Percentiles rank a stretch among this genome's conserved stretches.
These are phyloP conservation scores for Wickerhamia fluorescens DNA, from an alignment of 805 yeast species.

Conservation along the genomic window DNA sequence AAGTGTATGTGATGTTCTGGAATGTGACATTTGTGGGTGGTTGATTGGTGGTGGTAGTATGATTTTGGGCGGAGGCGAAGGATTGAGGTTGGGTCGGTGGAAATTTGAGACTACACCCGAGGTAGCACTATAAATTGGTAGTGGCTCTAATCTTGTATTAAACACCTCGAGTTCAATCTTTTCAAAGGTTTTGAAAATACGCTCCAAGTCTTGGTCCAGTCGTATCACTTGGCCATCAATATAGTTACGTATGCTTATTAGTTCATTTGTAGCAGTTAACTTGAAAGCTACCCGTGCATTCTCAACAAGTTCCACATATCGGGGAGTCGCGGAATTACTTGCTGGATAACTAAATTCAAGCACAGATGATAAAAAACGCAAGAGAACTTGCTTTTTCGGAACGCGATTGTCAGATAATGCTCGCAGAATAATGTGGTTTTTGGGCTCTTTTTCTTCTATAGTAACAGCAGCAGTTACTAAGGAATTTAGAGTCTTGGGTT, in stretches of 20 bases:
- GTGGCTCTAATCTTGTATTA: constrained; percentile 12
- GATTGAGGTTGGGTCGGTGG: constrained; percentile 7
- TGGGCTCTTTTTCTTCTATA: constrained; percentile 1
- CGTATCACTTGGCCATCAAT: constrained; percentile 19
- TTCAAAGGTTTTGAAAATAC: constrained; percentile 25
- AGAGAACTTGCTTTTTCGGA: constrained; percentile 23
- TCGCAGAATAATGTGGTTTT: constrained; percentile 13
- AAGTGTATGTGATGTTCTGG: constrained; percentile 2
- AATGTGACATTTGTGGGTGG: constrained; percentile 9
- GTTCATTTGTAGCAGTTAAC: constrained; percentile 6
- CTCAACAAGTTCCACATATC: constrained; percentile 66
- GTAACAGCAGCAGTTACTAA: constrained; percentile 2
- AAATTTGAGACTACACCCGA: no score
- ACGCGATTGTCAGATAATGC: background rate
- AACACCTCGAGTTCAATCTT: constrained; percentile 31
- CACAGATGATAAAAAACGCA: constrained; percentile 46
- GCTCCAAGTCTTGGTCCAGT: constrained; percentile 32
- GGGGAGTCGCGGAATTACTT: constrained; percentile 70
- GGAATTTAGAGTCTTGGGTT: background rate
- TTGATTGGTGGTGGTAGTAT: constrained; percentile 29
- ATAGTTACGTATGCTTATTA: constrained; percentile 21
- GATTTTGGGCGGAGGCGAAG: constrained; percentile 20
- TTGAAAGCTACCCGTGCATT: constrained; percentile 71
- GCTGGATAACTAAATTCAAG: constrained; percentile 63
- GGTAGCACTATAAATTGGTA: no score